Percentiles rank a stretch among this genome's conserved stretches.
phyloP scores from a whole-genome alignment of 768 basidiomycete species.

The Panellus pusillus region DNA sequence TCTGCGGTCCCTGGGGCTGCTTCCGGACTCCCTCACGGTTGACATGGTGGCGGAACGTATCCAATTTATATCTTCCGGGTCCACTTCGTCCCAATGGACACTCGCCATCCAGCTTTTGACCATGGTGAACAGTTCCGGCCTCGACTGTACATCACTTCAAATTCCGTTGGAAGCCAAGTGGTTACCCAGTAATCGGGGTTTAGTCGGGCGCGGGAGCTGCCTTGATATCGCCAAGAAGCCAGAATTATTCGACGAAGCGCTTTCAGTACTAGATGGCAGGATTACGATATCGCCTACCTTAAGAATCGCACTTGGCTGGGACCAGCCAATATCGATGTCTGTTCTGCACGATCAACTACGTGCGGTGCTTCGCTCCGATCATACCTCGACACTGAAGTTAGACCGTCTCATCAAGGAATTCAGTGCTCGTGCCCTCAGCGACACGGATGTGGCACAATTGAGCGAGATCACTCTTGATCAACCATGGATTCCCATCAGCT shows the following conservation, averaged over 20 bases:
- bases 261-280: constrained; percentile 30
- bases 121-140: constrained; percentile 22
- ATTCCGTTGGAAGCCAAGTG: constrained; percentile 26
- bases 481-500: constrained; percentile 21
- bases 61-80: constrained; percentile 28
- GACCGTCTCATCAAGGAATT: constrained; percentile 20
- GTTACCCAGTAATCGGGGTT: constrained; percentile 39
- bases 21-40: constrained; percentile 30
- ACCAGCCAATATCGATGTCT: constrained; percentile 31
- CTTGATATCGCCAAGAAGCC: constrained; percentile 27
- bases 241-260: constrained; percentile 41
- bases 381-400: constrained; percentile 17
- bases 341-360: constrained; percentile 36
- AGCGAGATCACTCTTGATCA: constrained; percentile 2
- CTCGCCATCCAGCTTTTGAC: constrained; percentile 26
- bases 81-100: constrained; percentile 1
- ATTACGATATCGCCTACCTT: constrained; percentile 30
- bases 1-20: constrained; percentile 26
- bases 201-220: constrained; percentile 32
- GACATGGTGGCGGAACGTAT: constrained; percentile 38
- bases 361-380: constrained; percentile 8
- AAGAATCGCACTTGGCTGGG: constrained; percentile 39
- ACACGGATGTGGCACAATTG: constrained; percentile 8
- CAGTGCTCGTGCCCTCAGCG: constrained; percentile 11
- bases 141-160: constrained; percentile 19